These are phyloP conservation scores for Kitagawia praeruptora DNA, from an alignment of 129 eudicot species.

Conservation along the genomic window DNA sequence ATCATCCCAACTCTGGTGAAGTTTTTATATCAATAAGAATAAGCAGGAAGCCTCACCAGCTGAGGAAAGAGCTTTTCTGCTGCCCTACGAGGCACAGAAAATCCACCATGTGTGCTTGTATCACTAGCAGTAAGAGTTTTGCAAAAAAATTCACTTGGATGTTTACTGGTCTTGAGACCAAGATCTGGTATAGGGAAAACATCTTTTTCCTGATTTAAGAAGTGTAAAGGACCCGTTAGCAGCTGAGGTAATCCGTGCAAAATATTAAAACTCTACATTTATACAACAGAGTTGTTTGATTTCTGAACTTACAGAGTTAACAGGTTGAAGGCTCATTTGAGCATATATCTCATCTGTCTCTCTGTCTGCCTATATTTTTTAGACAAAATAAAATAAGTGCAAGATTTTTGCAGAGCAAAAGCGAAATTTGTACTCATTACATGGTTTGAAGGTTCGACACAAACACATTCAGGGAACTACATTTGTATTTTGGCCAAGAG, in stretches of 20 bases:
- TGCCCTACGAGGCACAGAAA: slow-evolving; percentile 97
- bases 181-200: slow-evolving; percentile 80
- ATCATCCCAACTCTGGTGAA: neutral
- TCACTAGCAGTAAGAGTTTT: slow-evolving; percentile 98
- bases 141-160: slow-evolving; percentile 94
- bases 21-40: neutral
- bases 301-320: slow-evolving; percentile 64
- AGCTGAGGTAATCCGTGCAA: neutral
- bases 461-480: neutral
- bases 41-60: slow-evolving; percentile 36
- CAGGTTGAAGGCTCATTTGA: slow-evolving; percentile 98
- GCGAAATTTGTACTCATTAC: neutral
- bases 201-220: slow-evolving; percentile 72
- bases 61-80: slow-evolving; percentile 99
- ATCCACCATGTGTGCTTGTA: slow-evolving; percentile 98
- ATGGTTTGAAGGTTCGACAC: neutral
- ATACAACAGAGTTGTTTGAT: neutral
- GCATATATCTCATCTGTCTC: slow-evolving; percentile 98
- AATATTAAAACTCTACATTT: neutral
- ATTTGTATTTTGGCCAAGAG: neutral
- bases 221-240: neutral
- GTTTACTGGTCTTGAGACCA: slow-evolving; percentile 75
- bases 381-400: slow-evolving; percentile 14
- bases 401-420: neutral
- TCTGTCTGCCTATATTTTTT: slow-evolving; percentile 65